Conservation (phyloP, 2,329 filamentous ascomycete species). For the Graphiopsis chlorocephala region DNA sequence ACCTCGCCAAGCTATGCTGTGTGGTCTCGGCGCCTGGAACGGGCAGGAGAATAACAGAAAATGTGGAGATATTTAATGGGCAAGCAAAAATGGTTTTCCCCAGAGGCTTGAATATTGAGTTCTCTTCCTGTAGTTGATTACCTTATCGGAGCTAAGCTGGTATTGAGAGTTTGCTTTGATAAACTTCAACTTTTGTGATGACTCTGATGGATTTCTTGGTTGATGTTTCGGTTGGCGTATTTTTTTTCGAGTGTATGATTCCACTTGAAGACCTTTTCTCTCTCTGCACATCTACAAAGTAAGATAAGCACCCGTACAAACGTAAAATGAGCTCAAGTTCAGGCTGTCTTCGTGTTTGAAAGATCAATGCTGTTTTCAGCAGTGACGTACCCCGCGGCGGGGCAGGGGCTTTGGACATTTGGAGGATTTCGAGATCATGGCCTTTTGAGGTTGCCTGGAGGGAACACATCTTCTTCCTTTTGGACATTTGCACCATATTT, state of each 20-base stretch:
- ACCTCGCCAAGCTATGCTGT: neutral
- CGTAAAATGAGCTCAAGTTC: too few species aligned
- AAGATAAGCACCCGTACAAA: too few species aligned
- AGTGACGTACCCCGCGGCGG: neutral
- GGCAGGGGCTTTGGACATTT: neutral
- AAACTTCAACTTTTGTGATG: neutral
- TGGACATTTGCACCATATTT: neutral
- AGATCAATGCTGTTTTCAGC: neutral
- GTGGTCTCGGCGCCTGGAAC: neutral
- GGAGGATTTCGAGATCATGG: neutral
- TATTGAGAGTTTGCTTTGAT: slow-evolving; percentile 4
- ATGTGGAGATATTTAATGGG: neutral
- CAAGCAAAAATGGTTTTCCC: neutral
- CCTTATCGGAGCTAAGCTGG: neutral
- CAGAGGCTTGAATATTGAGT: neutral
- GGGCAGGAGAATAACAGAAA: neutral
- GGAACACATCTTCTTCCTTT: neutral
- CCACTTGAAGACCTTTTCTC: neutral
- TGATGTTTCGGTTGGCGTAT: neutral
- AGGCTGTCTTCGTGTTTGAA: too few species aligned
- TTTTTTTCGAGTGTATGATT: neutral
- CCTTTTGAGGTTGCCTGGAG: neutral
- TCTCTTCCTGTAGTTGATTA: slow-evolving; percentile 9
- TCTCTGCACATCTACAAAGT: too few species aligned
- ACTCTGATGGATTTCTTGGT: too few species aligned